These are phyloP conservation scores for Tulasnella sp. DNA, from an alignment of 768 basidiomycete genomes.

Conservation along the genomic window DNA sequence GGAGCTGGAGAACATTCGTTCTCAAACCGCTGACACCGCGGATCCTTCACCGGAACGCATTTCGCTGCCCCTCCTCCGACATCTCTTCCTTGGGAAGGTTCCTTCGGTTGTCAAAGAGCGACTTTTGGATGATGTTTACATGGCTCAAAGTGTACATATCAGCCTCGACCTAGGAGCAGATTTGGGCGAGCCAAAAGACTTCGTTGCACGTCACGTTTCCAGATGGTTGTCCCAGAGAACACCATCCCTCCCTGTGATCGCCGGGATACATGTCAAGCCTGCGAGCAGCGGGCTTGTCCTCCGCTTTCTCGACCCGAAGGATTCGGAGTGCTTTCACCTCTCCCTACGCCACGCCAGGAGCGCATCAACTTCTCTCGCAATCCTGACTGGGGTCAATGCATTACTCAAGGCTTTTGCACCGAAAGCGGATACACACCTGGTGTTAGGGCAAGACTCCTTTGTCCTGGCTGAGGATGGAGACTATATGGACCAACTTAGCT, in stretches of 20 bases:
- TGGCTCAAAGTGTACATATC: not conserved
- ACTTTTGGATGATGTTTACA: not conserved
- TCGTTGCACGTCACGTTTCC: not conserved
- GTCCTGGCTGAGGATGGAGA: not conserved
- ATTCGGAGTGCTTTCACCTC: not conserved
- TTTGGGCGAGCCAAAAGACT: not conserved
- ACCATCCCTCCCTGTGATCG: not conserved
- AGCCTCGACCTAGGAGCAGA: not conserved
- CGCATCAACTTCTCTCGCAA: not conserved
- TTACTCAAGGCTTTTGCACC: not conserved
- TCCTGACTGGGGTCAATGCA: not conserved
- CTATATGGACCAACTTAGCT: not conserved
- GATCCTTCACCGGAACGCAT: not conserved
- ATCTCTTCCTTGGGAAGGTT: not conserved
- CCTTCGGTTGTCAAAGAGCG: not conserved
- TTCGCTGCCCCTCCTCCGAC: not conserved
- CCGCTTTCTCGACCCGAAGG: not conserved
- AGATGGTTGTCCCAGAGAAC: not conserved
- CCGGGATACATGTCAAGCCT: not conserved
- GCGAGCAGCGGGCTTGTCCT: not conserved
- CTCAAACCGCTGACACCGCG: not conserved
- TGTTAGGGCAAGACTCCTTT: not conserved
- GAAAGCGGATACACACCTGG: not conserved
- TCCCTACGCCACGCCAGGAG: not conserved
- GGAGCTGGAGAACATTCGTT: not conserved